A percentile compares a stretch with the other conserved stretches of the same genome.
These are phyloP conservation scores for Platanthera zijinensis DNA, from an alignment of 106 monocot species.

Conservation along the genomic window DNA sequence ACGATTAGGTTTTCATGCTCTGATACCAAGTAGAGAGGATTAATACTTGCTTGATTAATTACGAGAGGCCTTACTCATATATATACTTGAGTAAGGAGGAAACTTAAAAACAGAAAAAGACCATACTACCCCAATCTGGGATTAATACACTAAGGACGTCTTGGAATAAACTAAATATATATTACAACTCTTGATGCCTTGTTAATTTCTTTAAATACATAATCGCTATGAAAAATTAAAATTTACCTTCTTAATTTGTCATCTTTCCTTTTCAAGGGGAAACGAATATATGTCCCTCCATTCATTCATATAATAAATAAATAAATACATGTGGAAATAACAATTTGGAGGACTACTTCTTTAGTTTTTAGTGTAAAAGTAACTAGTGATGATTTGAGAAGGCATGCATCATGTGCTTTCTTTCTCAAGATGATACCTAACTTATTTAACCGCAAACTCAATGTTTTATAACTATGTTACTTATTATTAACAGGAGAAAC, in stretches of 20 bases:
- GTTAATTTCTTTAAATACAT: background rate
- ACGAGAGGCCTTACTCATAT: no score
- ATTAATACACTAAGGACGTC: no score
- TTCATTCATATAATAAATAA: background rate
- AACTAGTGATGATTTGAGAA: background rate
- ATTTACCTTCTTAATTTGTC: background rate
- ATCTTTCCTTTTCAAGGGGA: background rate
- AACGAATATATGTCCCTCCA: background rate
- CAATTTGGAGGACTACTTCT: background rate
- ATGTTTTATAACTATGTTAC: background rate
- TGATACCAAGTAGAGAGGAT: no score
- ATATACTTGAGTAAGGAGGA: no score
- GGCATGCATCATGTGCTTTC: background rate
- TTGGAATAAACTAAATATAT: no score
- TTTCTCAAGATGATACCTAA: background rate
- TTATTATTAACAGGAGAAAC: constrained; percentile 23
- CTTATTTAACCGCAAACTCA: background rate
- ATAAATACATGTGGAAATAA: background rate
- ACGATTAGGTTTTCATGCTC: no score
- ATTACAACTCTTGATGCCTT: background rate
- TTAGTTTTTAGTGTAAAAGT: background rate
- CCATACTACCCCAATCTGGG: no score
- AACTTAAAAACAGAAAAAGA: no score
- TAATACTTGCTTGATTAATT: background rate
- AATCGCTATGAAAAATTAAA: background rate